phyloP scores from a whole-genome alignment of 768 basidiomycete species.

The Termitomyces sp. region DNA sequence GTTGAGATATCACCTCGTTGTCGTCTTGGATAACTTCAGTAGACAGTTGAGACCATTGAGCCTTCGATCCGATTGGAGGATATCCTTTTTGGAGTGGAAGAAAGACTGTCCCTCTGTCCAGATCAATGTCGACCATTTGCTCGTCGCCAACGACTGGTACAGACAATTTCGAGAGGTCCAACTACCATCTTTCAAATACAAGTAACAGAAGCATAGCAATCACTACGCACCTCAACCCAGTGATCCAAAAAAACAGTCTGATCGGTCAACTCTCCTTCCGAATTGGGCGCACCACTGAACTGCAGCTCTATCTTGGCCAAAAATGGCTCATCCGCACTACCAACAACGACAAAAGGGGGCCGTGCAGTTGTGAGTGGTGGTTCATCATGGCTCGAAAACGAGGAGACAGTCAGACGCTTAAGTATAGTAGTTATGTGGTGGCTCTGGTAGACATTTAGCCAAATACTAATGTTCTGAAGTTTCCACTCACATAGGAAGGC shows the following conservation, averaged over 20 bases:
- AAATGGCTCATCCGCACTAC: conserved; percentile 36
- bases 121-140: conserved; percentile 47
- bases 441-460: conserved; percentile 20
- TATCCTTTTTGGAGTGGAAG: conserved; percentile 27
- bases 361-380: conserved; percentile 17
- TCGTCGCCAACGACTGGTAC: conserved; percentile 36
- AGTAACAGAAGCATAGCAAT: neutral
- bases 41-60: conserved; percentile 26
- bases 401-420: conserved; percentile 29
- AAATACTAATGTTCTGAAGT: neutral
- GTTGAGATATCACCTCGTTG: neutral
- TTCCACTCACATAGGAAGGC: conserved; percentile 40
- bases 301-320: conserved; percentile 39
- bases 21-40: neutral
- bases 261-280: conserved; percentile 13
- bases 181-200: conserved; percentile 18
- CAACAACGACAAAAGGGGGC: conserved; percentile 42
- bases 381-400: conserved; percentile 14
- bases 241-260: conserved; percentile 41
- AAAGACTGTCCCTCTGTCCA: conserved; percentile 40
- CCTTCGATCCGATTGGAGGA: conserved; percentile 24
- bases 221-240: conserved; percentile 44
- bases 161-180: conserved; percentile 32
- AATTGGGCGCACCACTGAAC: conserved; percentile 30
- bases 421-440: conserved; percentile 42